These are phyloP conservation scores for Termitomyces sp. DNA, from an alignment of 768 basidiomycete species.

Conservation along the genomic window DNA sequence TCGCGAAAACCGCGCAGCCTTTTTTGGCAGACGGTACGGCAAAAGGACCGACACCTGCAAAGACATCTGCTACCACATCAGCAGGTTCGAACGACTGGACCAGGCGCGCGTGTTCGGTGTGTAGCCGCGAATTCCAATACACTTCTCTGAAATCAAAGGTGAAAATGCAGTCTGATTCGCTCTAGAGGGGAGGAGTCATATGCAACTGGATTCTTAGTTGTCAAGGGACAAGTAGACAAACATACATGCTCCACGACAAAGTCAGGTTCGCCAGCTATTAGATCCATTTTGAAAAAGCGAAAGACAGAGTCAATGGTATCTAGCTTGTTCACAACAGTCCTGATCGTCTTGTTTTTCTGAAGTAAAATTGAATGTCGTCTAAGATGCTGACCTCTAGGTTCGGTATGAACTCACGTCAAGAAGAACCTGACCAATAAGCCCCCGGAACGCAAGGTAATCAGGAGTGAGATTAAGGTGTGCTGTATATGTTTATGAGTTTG, in stretches of 20 bases:
- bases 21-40: slow-evolving; percentile 91
- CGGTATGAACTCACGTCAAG: slow-evolving; percentile 63
- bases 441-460: slow-evolving; percentile 89
- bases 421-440: slow-evolving; percentile 88
- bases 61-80: slow-evolving; percentile 88
- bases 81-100: slow-evolving; percentile 68
- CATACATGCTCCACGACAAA: slow-evolving; percentile 85
- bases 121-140: slow-evolving; percentile 97
- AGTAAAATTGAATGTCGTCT: background rate
- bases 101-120: slow-evolving; percentile 86
- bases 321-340: slow-evolving; percentile 94
- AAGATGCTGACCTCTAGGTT: background rate
- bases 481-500: slow-evolving; percentile 23
- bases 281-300: slow-evolving; percentile 95
- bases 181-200: slow-evolving; percentile 38
- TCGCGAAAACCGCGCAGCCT: slow-evolving; percentile 85
- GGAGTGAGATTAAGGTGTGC: slow-evolving; percentile 90
- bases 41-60: slow-evolving; percentile 98
- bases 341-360: slow-evolving; percentile 82
- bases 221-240: background rate
- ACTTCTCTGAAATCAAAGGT: slow-evolving; percentile 93
- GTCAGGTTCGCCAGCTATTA: slow-evolving; percentile 87
- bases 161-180: slow-evolving; percentile 83
- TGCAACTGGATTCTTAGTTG: background rate
- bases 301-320: slow-evolving; percentile 82